Percentiles rank a stretch among this genome's conserved stretches.
Conservation (phyloP, 208 protist genomes). For the Phytomonas serpens region DNA sequence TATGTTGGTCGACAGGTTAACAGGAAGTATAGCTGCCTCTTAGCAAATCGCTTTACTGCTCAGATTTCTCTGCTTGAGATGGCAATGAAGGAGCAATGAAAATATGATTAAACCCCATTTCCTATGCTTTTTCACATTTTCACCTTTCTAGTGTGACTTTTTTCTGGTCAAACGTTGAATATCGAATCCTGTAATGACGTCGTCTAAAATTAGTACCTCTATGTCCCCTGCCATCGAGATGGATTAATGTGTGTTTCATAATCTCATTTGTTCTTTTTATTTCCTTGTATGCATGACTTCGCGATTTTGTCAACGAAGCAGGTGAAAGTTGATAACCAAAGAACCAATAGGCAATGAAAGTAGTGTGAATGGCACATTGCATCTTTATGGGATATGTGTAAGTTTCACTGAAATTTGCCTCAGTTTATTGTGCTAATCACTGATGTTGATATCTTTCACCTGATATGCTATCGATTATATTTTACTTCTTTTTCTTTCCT, state of each 20-base stretch:
- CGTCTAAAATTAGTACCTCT: not conserved
- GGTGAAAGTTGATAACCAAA: slow-evolving; percentile 3
- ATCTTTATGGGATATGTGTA: slow-evolving; percentile 1
- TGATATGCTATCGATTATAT: slow-evolving; percentile 11
- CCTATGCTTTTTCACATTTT: not conserved
- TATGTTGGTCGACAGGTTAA: not conserved
- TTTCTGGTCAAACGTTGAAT: not conserved
- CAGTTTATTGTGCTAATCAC: not conserved
- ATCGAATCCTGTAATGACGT: not conserved
- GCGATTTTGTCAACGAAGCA: slow-evolving; percentile 1
- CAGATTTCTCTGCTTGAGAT: not conserved
- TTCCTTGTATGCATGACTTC: not conserved
- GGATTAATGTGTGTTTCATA: not conserved
- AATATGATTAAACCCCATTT: not conserved
- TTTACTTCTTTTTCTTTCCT: slow-evolving; percentile 11
- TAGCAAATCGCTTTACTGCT: not conserved
- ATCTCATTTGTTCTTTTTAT: not conserved
- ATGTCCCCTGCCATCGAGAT: not conserved
- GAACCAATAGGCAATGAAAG: slow-evolving; percentile 15
- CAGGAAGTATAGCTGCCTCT: not conserved
- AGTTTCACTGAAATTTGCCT: slow-evolving; percentile 11
- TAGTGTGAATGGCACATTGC: not conserved
- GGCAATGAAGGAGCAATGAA: not conserved
- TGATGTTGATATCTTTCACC: slow-evolving; percentile 5
- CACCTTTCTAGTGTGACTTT: not conserved